Conservation (phyloP, 1,284 basidiomycete genomes). For the Sporisorium scitamineum region DNA sequence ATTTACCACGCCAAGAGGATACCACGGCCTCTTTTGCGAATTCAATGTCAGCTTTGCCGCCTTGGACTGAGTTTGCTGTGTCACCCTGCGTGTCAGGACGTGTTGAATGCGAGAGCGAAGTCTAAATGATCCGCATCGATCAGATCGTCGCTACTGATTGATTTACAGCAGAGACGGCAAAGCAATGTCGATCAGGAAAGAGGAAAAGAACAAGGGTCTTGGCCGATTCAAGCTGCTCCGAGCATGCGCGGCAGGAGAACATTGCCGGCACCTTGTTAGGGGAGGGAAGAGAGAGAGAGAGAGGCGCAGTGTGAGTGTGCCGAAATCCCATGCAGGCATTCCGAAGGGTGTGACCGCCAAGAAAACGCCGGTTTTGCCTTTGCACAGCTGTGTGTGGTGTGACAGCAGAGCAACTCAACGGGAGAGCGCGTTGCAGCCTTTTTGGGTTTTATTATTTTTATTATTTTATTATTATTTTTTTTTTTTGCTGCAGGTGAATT, state of each 20-base stretch:
- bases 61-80: not conserved
- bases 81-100: not conserved
- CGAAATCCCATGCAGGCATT: constrained; percentile 5
- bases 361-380: constrained; percentile 6
- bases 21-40: not conserved
- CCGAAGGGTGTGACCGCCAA: not conserved
- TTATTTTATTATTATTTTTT: too few species aligned
- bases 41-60: constrained; percentile 6
- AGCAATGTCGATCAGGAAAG: not conserved
- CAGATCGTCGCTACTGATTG: too few species aligned
- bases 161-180: not conserved
- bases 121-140: too few species aligned
- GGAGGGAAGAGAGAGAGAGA: not conserved
- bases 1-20: not conserved
- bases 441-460: too few species aligned
- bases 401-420: constrained; percentile 6
- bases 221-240: constrained; percentile 15
- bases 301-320: not conserved
- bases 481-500: not conserved
- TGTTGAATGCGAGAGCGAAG: not conserved
- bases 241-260: not conserved
- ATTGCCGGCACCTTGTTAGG: not conserved
- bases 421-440: not conserved
- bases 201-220: constrained; percentile 10
- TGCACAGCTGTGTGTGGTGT: too few species aligned